Conservation (phyloP, 108 stramenopile species). For the Fistulifera pelliculosa region DNA sequence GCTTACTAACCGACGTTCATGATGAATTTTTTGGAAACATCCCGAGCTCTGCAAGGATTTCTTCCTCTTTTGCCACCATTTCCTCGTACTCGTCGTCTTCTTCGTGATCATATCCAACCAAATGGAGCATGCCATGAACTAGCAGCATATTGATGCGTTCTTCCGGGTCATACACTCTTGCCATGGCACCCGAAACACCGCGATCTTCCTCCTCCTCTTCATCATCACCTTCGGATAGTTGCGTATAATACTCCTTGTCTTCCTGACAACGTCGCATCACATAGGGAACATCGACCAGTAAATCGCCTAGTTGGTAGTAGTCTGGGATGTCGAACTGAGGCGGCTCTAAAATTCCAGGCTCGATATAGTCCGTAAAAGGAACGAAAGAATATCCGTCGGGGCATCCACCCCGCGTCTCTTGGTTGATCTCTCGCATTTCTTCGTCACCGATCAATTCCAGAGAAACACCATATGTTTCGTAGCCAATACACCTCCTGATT, state of each 20-base stretch:
- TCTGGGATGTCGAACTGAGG: constrained; percentile 67
- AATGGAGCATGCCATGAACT: constrained; percentile 93
- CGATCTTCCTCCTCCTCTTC: constrained; percentile 59
- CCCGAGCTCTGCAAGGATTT: constrained; percentile 34
- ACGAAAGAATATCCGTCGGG: constrained; percentile 84
- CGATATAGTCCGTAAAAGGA: constrained; percentile 46
- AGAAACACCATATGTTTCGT: constrained; percentile 65
- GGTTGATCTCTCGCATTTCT: constrained; percentile 65
- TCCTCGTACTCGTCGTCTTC: constrained; percentile 87
- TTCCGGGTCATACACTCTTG: constrained; percentile 61
- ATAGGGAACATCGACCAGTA: constrained; percentile 86
- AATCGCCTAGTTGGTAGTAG: constrained; percentile 83
- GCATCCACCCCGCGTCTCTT: constrained; percentile 49
- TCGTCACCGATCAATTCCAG: constrained; percentile 52
- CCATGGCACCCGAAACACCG: constrained; percentile 87
- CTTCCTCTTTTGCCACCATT: constrained; percentile 83
- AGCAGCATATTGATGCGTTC: constrained; percentile 82
- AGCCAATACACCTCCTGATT: constrained; percentile 48
- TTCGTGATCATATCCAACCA: constrained; percentile 93
- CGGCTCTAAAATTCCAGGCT: constrained; percentile 53
- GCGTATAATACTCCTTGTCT: constrained; percentile 28
- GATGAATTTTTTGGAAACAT: no score
- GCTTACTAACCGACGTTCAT: no score
- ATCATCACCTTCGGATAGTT: constrained; percentile 14
- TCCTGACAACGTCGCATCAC: constrained; percentile 60